Base-by-base conservation (phyloP, 2,329 filamentous ascomycete genomes). In the Neonectria sp. region DNA sequence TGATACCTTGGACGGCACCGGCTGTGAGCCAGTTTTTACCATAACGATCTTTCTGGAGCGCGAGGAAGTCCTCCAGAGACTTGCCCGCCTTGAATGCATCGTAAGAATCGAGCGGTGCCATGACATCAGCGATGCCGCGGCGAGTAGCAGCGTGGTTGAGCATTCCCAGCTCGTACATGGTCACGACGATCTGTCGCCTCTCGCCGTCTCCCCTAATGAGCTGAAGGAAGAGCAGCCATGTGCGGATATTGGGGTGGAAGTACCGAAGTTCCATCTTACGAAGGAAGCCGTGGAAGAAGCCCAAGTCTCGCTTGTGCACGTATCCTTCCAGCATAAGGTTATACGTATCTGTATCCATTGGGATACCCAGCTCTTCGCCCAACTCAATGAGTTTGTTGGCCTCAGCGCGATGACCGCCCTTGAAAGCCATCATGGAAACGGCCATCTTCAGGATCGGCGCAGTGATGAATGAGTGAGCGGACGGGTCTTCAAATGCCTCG, bases 191-290 rank as follows among this genome's bases (percentile, higher is more conserved):
- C 69, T 85, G 83, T 27, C 82, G 81, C 58, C 82, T 80, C 56
- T 85, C 82, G n/a, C 88, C 85, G 74, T 91, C 89, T 12, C 86
- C 86, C 76, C 89, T 86, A 64, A 92, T 86, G 51, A 88, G 79
- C n/a, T 79, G 76, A 21, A 88, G 76, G 65, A 87, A 85, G 4
- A 84, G 78, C 3, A 84, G 70, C 86, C 86, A 88, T 0, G 86
- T 87, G 17, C 76, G 75, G 3, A 83, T 73, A 55, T 86, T 83
- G 4, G 86, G 84, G 31, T 70, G 67, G 51, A 82, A 79, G 55
- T 79, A 81, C 13, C 78, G 77, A 7, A 69, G 60, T 27, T 77
- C 66, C 86, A 88, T 87, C 64, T 79, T 76, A 17, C 75, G 69
- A 17, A 87, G 71, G 2, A 81, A 77, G 4, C 70, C 69, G 63